A percentile compares a stretch with the other conserved stretches of the same genome.
These are phyloP conservation scores for Aspergillus vadensis DNA, from an alignment of 2,329 filamentous ascomycete genomes.

Conservation along the genomic window DNA sequence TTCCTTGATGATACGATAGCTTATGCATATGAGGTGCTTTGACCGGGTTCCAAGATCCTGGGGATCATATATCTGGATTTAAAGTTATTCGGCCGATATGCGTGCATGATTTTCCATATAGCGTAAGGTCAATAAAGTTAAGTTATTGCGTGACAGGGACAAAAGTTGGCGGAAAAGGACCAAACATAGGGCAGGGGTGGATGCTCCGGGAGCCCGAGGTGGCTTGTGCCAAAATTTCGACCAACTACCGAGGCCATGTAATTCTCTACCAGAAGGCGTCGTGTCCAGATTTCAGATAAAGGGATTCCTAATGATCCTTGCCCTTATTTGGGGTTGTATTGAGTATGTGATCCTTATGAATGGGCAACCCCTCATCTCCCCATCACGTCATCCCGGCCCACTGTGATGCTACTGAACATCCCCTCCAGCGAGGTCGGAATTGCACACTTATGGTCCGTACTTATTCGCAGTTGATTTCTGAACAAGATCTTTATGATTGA, in stretches of 20 bases:
- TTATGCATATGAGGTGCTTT: conserved; percentile 16
- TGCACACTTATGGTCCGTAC: not conserved
- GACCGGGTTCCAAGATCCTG: not conserved
- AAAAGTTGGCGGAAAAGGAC: conserved; percentile 2
- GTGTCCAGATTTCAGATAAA: not conserved
- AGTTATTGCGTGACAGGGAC: conserved; percentile 9
- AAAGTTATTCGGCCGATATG: not conserved
- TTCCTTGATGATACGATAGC: conserved; percentile 17
- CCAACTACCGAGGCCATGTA: not conserved
- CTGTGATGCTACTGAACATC: conserved; percentile 31
- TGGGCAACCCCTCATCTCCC: not conserved
- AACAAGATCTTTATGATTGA: not conserved
- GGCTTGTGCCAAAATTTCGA: too few relatives aligned
- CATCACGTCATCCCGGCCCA: conserved; percentile 41
- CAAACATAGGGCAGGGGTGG: conserved; percentile 2
- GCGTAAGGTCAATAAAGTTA: not conserved
- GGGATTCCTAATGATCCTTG: not conserved
- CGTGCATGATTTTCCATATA: not conserved
- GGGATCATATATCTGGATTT: not conserved
- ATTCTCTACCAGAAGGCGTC: not conserved
- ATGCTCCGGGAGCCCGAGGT: not conserved
- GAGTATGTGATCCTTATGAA: not conserved
- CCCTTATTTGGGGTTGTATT: not conserved
- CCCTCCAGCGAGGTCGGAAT: not conserved
- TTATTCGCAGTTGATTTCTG: not conserved